Conservation (phyloP, 2,329 filamentous ascomycete genomes). For the Venturia pyrina region DNA sequence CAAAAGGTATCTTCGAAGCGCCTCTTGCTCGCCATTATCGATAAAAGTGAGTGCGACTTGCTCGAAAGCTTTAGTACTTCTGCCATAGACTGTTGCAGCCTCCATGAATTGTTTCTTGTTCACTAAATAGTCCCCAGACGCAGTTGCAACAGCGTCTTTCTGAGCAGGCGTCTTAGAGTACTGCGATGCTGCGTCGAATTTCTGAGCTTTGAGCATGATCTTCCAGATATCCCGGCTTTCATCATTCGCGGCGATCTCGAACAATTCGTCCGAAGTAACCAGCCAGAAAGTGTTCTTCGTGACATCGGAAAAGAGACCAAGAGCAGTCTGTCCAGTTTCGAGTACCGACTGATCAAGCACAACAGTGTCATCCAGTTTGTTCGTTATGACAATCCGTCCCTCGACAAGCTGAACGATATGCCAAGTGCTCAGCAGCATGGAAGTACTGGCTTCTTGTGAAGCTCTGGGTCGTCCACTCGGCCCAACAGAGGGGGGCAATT, state of each 20-base stretch:
- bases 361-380: constrained; percentile 73
- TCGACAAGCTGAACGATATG: constrained; percentile 80
- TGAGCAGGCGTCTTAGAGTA: constrained; percentile 73
- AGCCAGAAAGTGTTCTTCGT: constrained; percentile 98
- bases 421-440: constrained; percentile 84
- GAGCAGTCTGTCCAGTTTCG: constrained; percentile 63
- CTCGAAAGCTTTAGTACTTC: constrained; percentile 94
- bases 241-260: constrained; percentile 81
- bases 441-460: constrained; percentile 62
- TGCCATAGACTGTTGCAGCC: constrained; percentile 82
- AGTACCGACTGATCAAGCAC: constrained; percentile 85
- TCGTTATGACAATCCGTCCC: constrained; percentile 71
- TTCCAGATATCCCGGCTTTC: constrained; percentile 93
- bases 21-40: constrained; percentile 81
- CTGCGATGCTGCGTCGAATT: constrained; percentile 79
- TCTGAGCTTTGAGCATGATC: constrained; percentile 75
- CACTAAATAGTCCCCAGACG: constrained; percentile 81
- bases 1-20: constrained; percentile 77
- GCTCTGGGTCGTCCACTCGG: constrained; percentile 54
- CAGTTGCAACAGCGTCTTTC: constrained; percentile 83
- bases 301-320: constrained; percentile 80
- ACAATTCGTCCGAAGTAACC: constrained; percentile 83
- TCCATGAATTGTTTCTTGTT: constrained; percentile 73
- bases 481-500: constrained; percentile 60
- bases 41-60: constrained; percentile 88